Percentiles rank a stretch among this genome's conserved stretches.
Evolutionary conservation across 768 basidiomycete genomes (phyloP).

Genomic region (Termitomyces heimii): DNA sequence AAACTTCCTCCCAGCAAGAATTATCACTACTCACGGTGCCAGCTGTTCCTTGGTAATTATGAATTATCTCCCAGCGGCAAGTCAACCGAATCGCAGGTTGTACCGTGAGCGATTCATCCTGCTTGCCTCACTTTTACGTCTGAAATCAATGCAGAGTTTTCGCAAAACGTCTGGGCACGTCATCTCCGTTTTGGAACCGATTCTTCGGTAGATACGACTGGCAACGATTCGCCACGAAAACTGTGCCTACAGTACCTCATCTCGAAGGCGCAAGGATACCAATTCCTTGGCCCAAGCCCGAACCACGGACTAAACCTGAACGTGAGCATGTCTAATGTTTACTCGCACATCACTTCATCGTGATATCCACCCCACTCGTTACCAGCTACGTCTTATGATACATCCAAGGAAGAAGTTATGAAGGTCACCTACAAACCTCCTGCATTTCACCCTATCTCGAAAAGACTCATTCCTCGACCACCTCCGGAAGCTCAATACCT

Average conservation of each 20-base stretch:
- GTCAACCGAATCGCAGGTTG: conserved; percentile 27
- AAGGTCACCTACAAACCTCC: conserved; percentile 71
- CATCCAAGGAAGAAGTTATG: conserved; percentile 50
- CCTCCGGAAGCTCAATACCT: conserved; percentile 53
- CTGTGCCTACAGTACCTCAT: conserved; percentile 50
- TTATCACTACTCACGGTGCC: conserved; percentile 76
- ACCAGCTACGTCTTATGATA: conserved; percentile 60
- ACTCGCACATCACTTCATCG: neutral
- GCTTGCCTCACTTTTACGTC: neutral
- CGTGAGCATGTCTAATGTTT: conserved; percentile 26
- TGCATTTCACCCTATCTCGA: conserved; percentile 32
- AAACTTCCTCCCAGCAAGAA: conserved; percentile 35
- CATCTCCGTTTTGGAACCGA: conserved; percentile 54
- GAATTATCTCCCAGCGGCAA: conserved; percentile 45
- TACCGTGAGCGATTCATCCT: conserved; percentile 37
- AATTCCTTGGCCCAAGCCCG: conserved; percentile 68
- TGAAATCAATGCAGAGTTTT: conserved; percentile 52
- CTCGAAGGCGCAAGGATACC: conserved; percentile 33
- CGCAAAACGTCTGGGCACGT: conserved; percentile 62
- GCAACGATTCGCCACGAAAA: conserved; percentile 66
- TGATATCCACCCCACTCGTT: neutral
- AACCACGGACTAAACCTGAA: conserved; percentile 33
- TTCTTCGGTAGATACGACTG: conserved; percentile 56
- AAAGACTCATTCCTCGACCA: conserved; percentile 30
- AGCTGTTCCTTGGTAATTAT: conserved; percentile 67